phyloP scores from a whole-genome alignment of 2,329 filamentous ascomycete genomes.

The Diaporthe velutina region DNA sequence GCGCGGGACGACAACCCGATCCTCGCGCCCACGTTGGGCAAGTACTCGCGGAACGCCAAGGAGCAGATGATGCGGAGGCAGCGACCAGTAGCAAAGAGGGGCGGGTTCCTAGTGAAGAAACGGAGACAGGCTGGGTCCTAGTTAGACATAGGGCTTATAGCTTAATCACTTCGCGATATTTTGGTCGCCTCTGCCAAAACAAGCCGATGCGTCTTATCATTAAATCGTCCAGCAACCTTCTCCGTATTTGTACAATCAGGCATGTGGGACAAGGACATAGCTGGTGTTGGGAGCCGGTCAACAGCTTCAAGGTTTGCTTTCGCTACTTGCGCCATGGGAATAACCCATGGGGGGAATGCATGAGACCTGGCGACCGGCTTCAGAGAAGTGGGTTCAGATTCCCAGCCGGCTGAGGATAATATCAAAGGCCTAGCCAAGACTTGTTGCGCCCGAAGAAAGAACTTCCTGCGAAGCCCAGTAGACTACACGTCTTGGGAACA shows the following conservation, averaged over 20 bases:
- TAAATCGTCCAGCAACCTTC: background rate
- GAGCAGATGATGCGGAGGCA: slow-evolving; percentile 60
- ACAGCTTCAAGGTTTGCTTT: background rate
- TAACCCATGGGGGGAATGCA: background rate
- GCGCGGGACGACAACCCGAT: slow-evolving; percentile 56
- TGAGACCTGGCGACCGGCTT: too few species aligned
- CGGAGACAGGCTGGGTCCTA: slow-evolving; percentile 38
- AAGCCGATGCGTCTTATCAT: background rate
- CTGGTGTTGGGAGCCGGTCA: background rate
- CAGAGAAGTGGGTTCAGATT: background rate
- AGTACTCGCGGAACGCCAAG: slow-evolving; percentile 57
- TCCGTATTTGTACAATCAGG: too few species aligned
- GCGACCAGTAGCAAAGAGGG: slow-evolving; percentile 53
- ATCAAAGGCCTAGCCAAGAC: background rate
- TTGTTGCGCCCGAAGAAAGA: too few species aligned
- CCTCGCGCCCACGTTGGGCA: slow-evolving; percentile 62
- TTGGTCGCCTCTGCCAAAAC: background rate
- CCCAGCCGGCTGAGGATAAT: too few species aligned
- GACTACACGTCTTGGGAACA: background rate
- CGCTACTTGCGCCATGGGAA: background rate
- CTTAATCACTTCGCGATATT: background rate
- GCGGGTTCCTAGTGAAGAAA: slow-evolving; percentile 60
- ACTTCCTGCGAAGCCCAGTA: too few species aligned
- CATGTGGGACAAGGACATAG: too few species aligned
- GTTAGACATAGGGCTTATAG: background rate